Conservation (phyloP, 495 filamentous ascomycete genomes). For the Sordaria brevicollis region DNA sequence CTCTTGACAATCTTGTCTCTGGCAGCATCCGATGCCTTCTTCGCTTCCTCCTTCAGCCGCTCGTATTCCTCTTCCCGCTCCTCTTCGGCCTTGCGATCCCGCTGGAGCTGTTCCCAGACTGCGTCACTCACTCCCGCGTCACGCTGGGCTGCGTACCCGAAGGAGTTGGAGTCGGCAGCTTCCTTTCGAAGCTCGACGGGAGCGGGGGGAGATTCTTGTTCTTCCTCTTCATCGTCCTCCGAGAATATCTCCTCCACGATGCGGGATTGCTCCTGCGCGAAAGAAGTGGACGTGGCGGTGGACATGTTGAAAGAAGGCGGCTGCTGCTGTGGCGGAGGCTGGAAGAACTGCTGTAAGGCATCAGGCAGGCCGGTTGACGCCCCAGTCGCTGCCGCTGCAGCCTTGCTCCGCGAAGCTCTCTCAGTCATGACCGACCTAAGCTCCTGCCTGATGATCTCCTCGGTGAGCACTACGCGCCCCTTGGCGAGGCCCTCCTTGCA, state of each 20-base stretch:
- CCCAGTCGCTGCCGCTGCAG: not conserved
- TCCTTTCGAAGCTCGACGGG: constrained; percentile 1
- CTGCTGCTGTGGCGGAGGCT: not conserved
- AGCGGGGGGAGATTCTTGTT: not conserved
- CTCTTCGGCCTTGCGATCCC: constrained; percentile 29
- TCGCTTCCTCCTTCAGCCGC: constrained; percentile 12
- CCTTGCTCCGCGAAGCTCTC: constrained; percentile 17
- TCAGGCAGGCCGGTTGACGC: not conserved
- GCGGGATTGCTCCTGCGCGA: not conserved
- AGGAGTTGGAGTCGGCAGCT: not conserved
- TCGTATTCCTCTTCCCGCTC: constrained; percentile 21
- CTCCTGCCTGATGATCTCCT: constrained; percentile 24
- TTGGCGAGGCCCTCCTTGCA: constrained; percentile 13
- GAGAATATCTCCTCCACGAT: not conserved
- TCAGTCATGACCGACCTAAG: constrained; percentile 39
- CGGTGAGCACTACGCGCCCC: constrained; percentile 13
- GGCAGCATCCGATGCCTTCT: constrained; percentile 9
- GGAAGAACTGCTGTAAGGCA: not conserved
- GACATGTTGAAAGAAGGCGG: not conserved
- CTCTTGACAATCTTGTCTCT: constrained; percentile 18
- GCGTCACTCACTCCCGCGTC: constrained; percentile 50
- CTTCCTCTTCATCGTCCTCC: not conserved
- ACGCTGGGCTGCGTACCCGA: constrained; percentile 14
- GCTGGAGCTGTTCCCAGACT: constrained; percentile 50
- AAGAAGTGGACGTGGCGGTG: not conserved